Evolutionary conservation across 176 grass and related monocot genomes (phyloP), one percentile per base, ranked within the genome.

Genomic region (Alopecurus myosuroides): DNA sequence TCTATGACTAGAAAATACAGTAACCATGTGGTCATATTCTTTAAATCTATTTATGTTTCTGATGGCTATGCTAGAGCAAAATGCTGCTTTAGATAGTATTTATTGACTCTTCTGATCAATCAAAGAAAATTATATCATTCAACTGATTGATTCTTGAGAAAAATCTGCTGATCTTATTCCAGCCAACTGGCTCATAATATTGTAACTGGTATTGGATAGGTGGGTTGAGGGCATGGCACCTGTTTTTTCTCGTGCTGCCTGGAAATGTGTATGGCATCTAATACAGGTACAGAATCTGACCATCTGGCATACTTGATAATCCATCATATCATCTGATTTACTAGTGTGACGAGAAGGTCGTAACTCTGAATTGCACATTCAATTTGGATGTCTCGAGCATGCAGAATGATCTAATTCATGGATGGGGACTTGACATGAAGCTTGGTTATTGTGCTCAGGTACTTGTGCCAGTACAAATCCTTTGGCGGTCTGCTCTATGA

Each of bases 171-270:
- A 73, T 62, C 37, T 48, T 20, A 36, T 85, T 55, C 15, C 28
- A 6, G 3, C 14, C 30, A 22, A 60, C 29, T 68, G 10, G 5
- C 12, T 31, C 13, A 78, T 56, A 36, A n/a, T 74, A 23, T 74
- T 82, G 9, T 76, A 69, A 82, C 33, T 89, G 28, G 3, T 36
- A 49, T 76, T 85, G 34, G 46, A 74, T 74, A 98, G 96, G 63
- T 98, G 96, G 96, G 91, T 98, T 58, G 96, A 98, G 92, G 96
- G 96, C 78, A 98, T 98, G 96, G 96, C 96, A 9, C 96, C 96
- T 33, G 96, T 98, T 84, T 98, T 98, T 82, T 98, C 96, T 94
- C 96, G 86, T 20, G 77, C 89, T 92, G 96, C 96, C 23, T 98
- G 96, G 96, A 85, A 79, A 55, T 98, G 96, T n/a, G 96, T 95